Conservation (phyloP, 1,284 basidiomycete genomes). For the Cutaneotrichosporon sp. region DNA sequence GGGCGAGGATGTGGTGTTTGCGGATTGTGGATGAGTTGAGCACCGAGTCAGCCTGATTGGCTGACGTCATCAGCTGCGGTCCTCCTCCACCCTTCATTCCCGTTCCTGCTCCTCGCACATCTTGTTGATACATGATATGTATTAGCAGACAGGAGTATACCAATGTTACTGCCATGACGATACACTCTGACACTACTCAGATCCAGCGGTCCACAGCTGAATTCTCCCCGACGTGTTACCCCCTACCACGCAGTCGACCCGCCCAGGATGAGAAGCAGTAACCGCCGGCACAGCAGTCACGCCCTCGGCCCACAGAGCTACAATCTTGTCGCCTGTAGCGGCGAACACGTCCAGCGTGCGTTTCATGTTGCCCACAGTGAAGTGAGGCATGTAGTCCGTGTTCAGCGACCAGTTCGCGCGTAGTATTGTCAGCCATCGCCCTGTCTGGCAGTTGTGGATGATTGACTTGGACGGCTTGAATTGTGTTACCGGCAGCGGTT, state of each 20-base stretch:
- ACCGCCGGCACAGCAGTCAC: constrained; percentile 55
- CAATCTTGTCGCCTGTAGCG: constrained; percentile 47
- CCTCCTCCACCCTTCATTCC: no score
- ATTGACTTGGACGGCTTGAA: constrained; percentile 43
- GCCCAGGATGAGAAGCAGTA: constrained; percentile 51
- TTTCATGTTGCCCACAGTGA: constrained; percentile 56
- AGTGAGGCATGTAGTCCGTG: constrained; percentile 53
- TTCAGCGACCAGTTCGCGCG: constrained; percentile 55
- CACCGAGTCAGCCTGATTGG: neutral
- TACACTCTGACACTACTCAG: constrained; percentile 1
- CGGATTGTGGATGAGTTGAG: neutral
- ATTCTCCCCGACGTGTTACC: constrained; percentile 52
- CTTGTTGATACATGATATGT: neutral
- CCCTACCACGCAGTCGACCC: constrained; percentile 50
- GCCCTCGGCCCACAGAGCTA: constrained; percentile 41
- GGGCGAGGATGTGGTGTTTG: neutral
- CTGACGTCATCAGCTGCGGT: no score
- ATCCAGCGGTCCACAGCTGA: constrained; percentile 42
- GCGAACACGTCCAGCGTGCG: constrained; percentile 51
- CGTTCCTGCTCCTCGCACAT: neutral
- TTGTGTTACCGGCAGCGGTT: constrained; percentile 32
- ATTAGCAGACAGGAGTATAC: neutral
- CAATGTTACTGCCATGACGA: neutral
- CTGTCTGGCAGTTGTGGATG: constrained; percentile 56
- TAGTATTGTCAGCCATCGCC: constrained; percentile 55